A percentile compares a stretch with the other conserved stretches of the same genome.
These are phyloP conservation scores for Gossypium davidsonii DNA, from an alignment of 441 rosid genomes.

Conservation along the genomic window DNA sequence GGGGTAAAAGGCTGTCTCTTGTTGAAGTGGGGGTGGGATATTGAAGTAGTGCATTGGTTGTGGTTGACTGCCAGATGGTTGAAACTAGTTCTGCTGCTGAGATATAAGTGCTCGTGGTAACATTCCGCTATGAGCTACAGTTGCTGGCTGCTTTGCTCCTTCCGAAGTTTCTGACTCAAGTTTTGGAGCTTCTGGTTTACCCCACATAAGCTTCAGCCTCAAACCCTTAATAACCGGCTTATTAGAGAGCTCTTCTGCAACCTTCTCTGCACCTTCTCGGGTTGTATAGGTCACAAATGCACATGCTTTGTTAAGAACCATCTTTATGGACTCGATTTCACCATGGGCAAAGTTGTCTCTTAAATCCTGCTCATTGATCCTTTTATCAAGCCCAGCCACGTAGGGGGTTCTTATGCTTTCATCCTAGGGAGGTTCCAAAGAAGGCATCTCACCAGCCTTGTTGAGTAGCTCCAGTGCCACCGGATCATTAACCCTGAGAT, in stretches of 20 bases:
- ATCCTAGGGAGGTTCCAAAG: conserved; percentile 83
- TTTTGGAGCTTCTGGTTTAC: not conserved
- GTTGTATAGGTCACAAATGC: not conserved
- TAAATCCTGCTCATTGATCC: conserved; percentile 77
- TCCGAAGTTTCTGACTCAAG: not conserved
- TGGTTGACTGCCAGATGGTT: not conserved
- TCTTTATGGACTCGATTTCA: conserved; percentile 30
- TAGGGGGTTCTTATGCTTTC: conserved; percentile 83
- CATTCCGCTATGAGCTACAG: conserved; percentile 49
- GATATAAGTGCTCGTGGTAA: not conserved
- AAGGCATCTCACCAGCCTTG: conserved; percentile 88
- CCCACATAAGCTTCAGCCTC: not conserved
- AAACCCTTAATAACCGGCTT: not conserved
- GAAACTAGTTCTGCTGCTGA: not conserved
- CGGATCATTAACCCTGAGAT: conserved; percentile 83
- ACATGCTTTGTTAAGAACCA: conserved; percentile 67
- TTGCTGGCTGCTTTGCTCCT: conserved; percentile 47
- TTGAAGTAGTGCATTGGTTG: not conserved
- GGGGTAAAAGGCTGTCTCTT: not conserved
- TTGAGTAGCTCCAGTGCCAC: conserved; percentile 78
- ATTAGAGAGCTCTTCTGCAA: not conserved
- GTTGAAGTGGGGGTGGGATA: not conserved
- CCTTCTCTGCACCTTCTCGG: not conserved
- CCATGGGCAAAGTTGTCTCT: conserved; percentile 60
- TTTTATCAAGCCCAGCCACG: conserved; percentile 77